Evolutionary conservation across 2,329 filamentous ascomycete genomes (phyloP).

Genomic region (Xylaria sp.): DNA sequence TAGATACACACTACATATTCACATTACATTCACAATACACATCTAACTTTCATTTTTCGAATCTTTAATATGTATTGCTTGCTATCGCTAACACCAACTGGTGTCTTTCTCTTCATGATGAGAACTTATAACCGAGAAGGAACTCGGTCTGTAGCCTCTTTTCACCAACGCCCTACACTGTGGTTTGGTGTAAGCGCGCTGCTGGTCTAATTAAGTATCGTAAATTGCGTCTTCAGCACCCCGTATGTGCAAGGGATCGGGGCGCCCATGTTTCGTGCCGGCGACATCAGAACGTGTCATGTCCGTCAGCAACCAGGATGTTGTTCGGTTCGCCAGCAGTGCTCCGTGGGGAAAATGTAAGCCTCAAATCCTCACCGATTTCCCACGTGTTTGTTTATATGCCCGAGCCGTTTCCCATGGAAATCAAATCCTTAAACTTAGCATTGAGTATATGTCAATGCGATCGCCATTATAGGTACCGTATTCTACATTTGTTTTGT

Average conservation of each 20-base stretch:
- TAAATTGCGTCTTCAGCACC: no score
- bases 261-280: neutral
- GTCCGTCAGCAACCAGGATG: neutral
- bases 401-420: neutral
- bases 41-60: no score
- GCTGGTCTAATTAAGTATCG: no score
- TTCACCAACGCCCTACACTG: no score
- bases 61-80: no score
- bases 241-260: neutral
- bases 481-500: neutral
- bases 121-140: no score
- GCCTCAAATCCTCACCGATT: neutral
- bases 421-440: slow-evolving; percentile 1
- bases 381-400: slow-evolving; percentile 1
- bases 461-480: neutral
- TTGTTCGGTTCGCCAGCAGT: neutral
- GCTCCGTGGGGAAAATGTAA: neutral
- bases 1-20: no score
- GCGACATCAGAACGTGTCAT: neutral
- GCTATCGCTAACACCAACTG: no score
- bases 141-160: no score
- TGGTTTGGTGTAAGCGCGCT: no score
- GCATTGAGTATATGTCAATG: slow-evolving; percentile 3
- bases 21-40: no score
- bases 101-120: no score